These are phyloP conservation scores for Eucalyptus viminalis DNA, from an alignment of 345 rosid genomes.

Conservation along the genomic window DNA sequence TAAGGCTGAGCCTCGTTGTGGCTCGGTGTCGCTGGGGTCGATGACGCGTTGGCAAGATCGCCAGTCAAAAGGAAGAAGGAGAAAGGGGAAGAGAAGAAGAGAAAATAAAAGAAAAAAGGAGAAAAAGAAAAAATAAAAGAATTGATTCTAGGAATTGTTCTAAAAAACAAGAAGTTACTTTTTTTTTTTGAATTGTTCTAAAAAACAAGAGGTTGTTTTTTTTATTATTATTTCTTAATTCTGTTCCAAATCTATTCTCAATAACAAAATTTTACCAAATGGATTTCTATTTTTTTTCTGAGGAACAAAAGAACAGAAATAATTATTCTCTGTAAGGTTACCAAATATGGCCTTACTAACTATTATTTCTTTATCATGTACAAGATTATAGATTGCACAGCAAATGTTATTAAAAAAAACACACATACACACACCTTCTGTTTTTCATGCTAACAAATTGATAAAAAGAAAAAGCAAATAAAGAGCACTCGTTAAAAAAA, in stretches of 20 bases:
- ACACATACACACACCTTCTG: not conserved
- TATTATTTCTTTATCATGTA: not conserved
- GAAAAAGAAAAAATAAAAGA: too few relatives aligned
- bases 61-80: too few relatives aligned
- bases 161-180: rapidly evolving
- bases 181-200: rapidly evolving
- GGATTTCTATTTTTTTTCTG: too few relatives aligned
- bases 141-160: too few relatives aligned
- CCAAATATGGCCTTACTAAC: not conserved
- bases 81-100: too few relatives aligned
- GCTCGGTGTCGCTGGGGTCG: rapidly evolving
- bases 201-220: rapidly evolving
- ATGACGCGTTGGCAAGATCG: rapidly evolving
- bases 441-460: not conserved
- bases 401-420: not conserved
- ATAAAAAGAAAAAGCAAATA: not conserved
- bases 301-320: rapidly evolving
- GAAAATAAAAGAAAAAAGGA: too few relatives aligned
- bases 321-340: rapidly evolving
- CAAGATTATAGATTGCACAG: not conserved
- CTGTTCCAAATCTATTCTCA: rapidly evolving
- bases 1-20: too few relatives aligned
- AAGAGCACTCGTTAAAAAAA: not conserved
- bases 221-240: too few relatives aligned
- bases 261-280: rapidly evolving